Percentiles rank a stretch among this genome's conserved stretches.
Evolutionary conservation across 148 eudicot genomes (phyloP).

Genomic region (Euryodendron excelsum): DNA sequence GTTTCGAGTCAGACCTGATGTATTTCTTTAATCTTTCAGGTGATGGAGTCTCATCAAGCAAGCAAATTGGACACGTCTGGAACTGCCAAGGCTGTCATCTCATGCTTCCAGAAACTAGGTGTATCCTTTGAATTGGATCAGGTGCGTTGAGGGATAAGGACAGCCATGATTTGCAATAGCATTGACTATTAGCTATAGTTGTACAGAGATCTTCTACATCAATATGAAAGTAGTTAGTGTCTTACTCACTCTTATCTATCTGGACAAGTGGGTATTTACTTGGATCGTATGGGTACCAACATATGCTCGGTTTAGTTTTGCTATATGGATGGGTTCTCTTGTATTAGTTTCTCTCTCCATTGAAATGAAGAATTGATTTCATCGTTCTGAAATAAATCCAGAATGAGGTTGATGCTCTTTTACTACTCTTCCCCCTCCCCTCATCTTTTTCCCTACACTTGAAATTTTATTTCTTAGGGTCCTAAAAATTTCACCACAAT

Average conservation of each 20-base stretch:
- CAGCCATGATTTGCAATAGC: too few species aligned
- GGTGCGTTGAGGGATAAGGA: slow-evolving; percentile 33
- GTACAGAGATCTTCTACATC: too few species aligned
- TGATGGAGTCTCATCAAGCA: slow-evolving; percentile 88
- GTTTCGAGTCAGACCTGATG: background rate
- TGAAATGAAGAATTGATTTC: background rate
- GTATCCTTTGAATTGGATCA: slow-evolving; percentile 67
- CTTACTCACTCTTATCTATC: too few species aligned
- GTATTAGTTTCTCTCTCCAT: background rate
- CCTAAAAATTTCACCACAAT: background rate
- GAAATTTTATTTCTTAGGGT: background rate
- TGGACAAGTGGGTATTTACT: background rate
- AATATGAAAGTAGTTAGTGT: too few species aligned
- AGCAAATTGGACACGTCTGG: slow-evolving; percentile 85
- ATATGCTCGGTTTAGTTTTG: background rate
- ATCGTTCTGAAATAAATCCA: background rate
- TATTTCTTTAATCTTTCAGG: slow-evolving; percentile 43
- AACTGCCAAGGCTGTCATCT: slow-evolving; percentile 95
- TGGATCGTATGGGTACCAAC: background rate
- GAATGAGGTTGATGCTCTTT: background rate
- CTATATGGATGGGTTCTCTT: background rate
- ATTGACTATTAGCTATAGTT: background rate
- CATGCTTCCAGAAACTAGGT: slow-evolving; percentile 90
- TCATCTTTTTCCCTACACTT: background rate
- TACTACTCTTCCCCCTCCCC: background rate